Conservation (phyloP, 495 filamentous ascomycete genomes). For the Penicillium psychrofluorescens region DNA sequence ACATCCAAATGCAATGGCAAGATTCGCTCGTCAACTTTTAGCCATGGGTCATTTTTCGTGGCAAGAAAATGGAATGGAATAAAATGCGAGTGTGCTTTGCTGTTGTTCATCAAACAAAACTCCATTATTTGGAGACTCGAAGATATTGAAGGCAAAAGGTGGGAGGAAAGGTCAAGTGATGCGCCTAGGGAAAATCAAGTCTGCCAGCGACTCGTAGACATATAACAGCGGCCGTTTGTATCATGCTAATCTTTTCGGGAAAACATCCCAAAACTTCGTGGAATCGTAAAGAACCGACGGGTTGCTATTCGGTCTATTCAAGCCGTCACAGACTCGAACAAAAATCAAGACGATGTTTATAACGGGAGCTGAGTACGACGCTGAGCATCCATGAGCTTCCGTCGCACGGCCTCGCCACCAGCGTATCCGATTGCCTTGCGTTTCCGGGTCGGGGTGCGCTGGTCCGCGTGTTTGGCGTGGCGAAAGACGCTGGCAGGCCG, state of each 20-base stretch:
- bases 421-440: conserved; percentile 32
- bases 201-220: conserved; percentile 19
- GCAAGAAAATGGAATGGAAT: background rate
- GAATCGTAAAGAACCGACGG: conserved; percentile 8
- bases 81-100: background rate
- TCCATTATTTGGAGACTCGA: too few relatives aligned
- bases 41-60: too few relatives aligned
- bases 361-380: conserved; percentile 35
- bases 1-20: background rate
- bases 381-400: conserved; percentile 42
- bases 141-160: too few relatives aligned
- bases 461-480: conserved; percentile 35
- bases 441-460: conserved; percentile 36
- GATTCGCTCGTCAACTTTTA: background rate
- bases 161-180: conserved; percentile 2
- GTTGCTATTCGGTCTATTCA: background rate
- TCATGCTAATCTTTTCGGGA: conserved; percentile 15
- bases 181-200: conserved; percentile 5
- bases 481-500: conserved; percentile 41
- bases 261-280: conserved; percentile 16
- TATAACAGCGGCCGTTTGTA: conserved; percentile 18
- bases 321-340: background rate
- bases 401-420: conserved; percentile 38
- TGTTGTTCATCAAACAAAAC: background rate
- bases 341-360: conserved; percentile 8